Base-by-base conservation (phyloP, 805 yeast genomes). In the Candida sanyiensis region DNA sequence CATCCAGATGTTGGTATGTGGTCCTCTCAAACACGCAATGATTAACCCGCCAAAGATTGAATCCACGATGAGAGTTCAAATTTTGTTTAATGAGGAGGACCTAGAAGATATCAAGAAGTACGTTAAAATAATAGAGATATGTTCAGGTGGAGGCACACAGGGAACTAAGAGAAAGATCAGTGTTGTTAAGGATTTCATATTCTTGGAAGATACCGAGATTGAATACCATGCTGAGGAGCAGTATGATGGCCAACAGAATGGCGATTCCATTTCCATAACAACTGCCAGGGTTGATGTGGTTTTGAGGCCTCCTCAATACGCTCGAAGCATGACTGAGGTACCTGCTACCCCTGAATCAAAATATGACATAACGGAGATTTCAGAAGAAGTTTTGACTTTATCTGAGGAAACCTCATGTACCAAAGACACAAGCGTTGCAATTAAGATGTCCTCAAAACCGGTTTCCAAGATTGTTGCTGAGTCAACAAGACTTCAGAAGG, bases 141-240 rank as follows among this genome's bases (percentile, higher is more conserved):
- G n/a, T n/a, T n/a, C n/a, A n/a, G n/a, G n/a, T n/a, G n/a, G n/a
- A n/a, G n/a, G n/a, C n/a, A n/a, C n/a, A n/a, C n/a, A n/a, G n/a
- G n/a, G n/a, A n/a, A n/a, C n/a, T n/a, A n/a, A n/a, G 7, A 49
- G 57, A 20, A 63, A 60, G 40, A 48, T 62, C 2, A 63, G 67
- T 35, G 62, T 61, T 30, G 59, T 49, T 2, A 40, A 54, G 33
- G 48, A 52, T 2, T 57, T 46, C 27, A 55, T 63, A 18, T 38
- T 49, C 2, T 44, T 60, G 5, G 41, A 48, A 11, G 47, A 44
- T 13, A 38, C 28, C 26, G 11, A 31, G n/a, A 43, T 38, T 16
- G 41, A 50, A 28, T 23, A 9, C 23, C 8, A 20, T 15, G 28
- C 22, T n/a, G n/a, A n/a, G n/a, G n/a, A n/a, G n/a, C n/a, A n/a